Base-by-base conservation (phyloP, 2,329 filamentous ascomycete species). In the Microcyclospora tardicrescens region DNA sequence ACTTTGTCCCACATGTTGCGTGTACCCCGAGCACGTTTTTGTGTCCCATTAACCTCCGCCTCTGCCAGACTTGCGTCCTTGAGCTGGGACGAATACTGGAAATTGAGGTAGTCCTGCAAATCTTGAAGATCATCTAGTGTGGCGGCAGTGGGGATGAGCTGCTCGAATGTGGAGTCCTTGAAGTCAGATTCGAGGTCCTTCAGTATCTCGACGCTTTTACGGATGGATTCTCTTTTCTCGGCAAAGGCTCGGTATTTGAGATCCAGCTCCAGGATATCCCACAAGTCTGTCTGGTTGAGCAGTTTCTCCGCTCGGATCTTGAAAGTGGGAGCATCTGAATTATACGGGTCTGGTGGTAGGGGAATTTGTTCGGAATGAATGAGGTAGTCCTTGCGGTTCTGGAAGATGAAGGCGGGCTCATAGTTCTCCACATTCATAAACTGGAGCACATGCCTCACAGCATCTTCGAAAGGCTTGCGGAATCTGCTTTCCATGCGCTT, bases 41-140 rank as follows among this genome's bases (percentile, higher is more conserved):
- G 86, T 3, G 71, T 73, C 38, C 78, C 75, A 43, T 81, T 81
- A 9, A 70, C 63, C 39, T 76, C 76, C 2, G 68, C 65, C 40
- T 76, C 68, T 43, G 77, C 70, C 13, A 76, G 66, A 11, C 79
- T 75, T 35, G 93, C 62, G 46, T 96, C 87, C 56, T 84, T 89
- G 35, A 96, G 69, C 57, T 93, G 78, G 2, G 77, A 68, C 4
- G 83, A 77, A 53, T 96, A 96, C 54, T 87, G 82, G 61, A 98
- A 98, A 55, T 96, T 86, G 38, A 96, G 68, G 53, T 96, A 96
- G 55, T 98, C 91, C 56, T 96, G 89, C 15, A 98, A 65, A 59
- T 98, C 91, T 57, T 98, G 91, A 13, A 98, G 71, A 57, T 98
- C 91, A 57, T 98, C 91, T 70, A 95, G 87, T 0, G 82, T 89